phyloP scores from a whole-genome alignment of 768 basidiomycete species.

The Russula dissimulans region DNA sequence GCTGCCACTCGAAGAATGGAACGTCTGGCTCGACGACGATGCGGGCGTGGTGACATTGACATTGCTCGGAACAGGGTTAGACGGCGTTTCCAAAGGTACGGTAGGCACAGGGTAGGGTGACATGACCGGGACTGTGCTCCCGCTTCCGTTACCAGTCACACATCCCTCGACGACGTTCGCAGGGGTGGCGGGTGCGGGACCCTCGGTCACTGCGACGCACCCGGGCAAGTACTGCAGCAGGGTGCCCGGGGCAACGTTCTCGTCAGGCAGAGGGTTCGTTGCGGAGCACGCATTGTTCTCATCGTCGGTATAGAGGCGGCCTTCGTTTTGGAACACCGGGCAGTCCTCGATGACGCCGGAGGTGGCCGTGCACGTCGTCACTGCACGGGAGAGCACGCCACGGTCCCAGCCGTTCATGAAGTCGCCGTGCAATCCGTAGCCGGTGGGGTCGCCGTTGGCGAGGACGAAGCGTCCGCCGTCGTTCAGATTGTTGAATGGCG shows the following conservation, averaged over 20 bases:
- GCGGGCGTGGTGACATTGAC: too few relatives aligned
- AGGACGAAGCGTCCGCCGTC: constrained; percentile 30
- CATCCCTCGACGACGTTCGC: background rate
- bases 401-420: constrained; percentile 36
- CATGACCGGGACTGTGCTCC: background rate
- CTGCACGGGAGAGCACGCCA: constrained; percentile 30
- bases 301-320: background rate
- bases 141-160: background rate
- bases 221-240: background rate
- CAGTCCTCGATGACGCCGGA: constrained; percentile 14
- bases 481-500: constrained; percentile 23
- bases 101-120: background rate
- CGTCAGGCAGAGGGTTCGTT: background rate
- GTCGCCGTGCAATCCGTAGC: constrained; percentile 33
- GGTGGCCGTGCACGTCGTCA: constrained; percentile 25
- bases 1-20: too few relatives aligned
- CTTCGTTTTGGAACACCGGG: background rate
- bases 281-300: background rate
- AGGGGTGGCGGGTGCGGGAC: background rate
- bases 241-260: background rate
- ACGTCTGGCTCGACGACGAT: too few relatives aligned
- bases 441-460: constrained; percentile 37
- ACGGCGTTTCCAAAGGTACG: too few relatives aligned
- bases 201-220: constrained; percentile 7
- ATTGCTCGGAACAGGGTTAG: too few relatives aligned